A percentile compares a stretch with the other conserved stretches of the same genome.
Evolutionary conservation across 1,284 basidiomycete species (phyloP).

Genomic region (Moesziomyces sp.): DNA sequence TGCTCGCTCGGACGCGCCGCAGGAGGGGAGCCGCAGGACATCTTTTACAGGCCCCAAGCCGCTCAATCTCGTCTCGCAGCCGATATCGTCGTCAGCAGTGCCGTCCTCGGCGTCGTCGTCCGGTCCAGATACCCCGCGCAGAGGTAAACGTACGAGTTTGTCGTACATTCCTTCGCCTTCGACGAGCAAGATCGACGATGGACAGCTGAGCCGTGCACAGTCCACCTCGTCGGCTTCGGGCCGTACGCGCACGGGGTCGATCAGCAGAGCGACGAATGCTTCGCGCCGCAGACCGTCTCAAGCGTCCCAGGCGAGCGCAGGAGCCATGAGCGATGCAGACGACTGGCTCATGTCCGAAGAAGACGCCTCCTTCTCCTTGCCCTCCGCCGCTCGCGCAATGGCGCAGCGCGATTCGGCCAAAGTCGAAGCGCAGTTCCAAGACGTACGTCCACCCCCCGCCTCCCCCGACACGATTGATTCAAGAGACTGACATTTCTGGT

Average conservation of each 20-base stretch:
- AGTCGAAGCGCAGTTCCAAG: conserved; percentile 47
- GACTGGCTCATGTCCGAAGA: conserved; percentile 54
- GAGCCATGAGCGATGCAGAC: conserved; percentile 25
- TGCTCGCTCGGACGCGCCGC: neutral
- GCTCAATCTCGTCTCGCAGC: conserved; percentile 23
- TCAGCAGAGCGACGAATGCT: conserved; percentile 9
- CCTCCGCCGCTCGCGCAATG: conserved; percentile 28
- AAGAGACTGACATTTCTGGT: neutral
- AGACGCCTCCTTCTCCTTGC: conserved; percentile 14
- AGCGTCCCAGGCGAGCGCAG: conserved; percentile 11
- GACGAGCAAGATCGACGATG: conserved; percentile 11
- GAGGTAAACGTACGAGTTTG: conserved; percentile 35
- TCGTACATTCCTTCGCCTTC: conserved; percentile 44
- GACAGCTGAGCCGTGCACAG: conserved; percentile 3
- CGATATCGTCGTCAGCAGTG: conserved; percentile 3
- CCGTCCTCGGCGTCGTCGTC: neutral
- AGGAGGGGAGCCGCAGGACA: conserved; percentile 6
- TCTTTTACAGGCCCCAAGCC: conserved; percentile 27
- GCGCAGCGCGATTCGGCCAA: conserved; percentile 46
- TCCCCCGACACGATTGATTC: too few relatives aligned
- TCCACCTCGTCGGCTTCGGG: conserved; percentile 16
- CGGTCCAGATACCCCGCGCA: conserved; percentile 23
- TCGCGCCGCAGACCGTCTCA: conserved; percentile 20
- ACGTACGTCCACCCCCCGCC: conserved; percentile 37
- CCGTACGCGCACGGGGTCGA: conserved; percentile 19